Conservation (phyloP, 441 rosid species). For the Rhodomyrtus psidioides region DNA sequence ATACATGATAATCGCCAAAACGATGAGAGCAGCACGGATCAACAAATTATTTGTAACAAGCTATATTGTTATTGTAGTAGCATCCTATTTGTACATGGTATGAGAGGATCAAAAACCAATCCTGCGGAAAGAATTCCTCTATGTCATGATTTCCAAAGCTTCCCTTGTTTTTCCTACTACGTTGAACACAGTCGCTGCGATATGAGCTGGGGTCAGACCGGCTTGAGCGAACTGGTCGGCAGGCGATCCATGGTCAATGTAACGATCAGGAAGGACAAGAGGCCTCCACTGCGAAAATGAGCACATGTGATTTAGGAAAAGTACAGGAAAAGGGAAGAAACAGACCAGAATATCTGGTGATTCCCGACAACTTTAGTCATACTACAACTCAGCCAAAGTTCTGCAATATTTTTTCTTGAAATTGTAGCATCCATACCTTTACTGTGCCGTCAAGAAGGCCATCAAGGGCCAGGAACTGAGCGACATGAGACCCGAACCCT, state of each 20-base stretch:
- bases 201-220: constrained; percentile 84
- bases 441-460: constrained; percentile 83
- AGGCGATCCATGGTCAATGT: constrained; percentile 90
- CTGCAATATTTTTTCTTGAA: background rate
- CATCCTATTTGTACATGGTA: background rate
- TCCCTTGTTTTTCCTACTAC: constrained; percentile 69
- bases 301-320: background rate
- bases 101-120: background rate
- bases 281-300: constrained; percentile 75
- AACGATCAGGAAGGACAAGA: constrained; percentile 67
- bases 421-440: constrained; percentile 39
- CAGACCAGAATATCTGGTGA: background rate
- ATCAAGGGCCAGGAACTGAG: constrained; percentile 79
- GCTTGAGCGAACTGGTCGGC: constrained; percentile 71
- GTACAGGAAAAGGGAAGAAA: background rate
- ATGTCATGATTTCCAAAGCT: constrained; percentile 54
- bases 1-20: background rate
- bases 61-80: background rate
- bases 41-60: background rate
- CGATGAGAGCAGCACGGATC: too few species aligned
- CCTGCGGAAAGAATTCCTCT: background rate
- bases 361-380: background rate
- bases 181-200: constrained; percentile 78
- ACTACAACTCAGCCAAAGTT: background rate
- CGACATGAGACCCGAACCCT: constrained; percentile 93